Base-by-base conservation (phyloP, 768 basidiomycete genomes). In the Tremella yokohamensis region DNA sequence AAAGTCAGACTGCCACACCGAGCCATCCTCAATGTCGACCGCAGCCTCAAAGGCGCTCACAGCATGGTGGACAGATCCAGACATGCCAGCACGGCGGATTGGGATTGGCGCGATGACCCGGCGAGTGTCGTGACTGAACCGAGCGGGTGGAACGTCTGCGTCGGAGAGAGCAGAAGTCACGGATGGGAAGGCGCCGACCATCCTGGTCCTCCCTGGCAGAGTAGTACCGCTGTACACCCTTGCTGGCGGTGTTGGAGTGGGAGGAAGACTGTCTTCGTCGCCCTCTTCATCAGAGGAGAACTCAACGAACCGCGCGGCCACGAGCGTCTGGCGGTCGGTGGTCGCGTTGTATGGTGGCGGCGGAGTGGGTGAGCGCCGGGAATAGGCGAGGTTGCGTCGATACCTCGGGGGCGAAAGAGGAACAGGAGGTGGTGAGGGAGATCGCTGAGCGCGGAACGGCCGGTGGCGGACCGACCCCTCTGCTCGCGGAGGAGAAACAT, bases 341-440 rank as follows among this genome's bases (percentile, higher is more conserved):
- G 47, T 25, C 15, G 69, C 69, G 34, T 71, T 71, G 52, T 66
- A 71, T 13, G 69, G 69, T 8, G 69, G 69, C 16, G 69, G 69
- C 9, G 69, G 69, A 4, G 66, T 56, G 15, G 69, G 69, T n/a
- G 64, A 60, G 54, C 65, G 49, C n/a, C 52, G 39, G 3, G 48
- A 40, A 37, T 58, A 63, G 29, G 29, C 29, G 38, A 47, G 47
- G 26, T 61, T 38, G 11, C 29, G 26, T 6, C 22, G 26, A 20
- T 60, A 60, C 18, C 38, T 60, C n/a, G 58, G 58, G 18, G 51
- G 51, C n/a, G 42, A 45, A 45, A n/a, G 22, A 6, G 42, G n/a
- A 6, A n/a, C 22, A 6, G 42, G 7, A 4, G 29, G 29, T 34
- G 29, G 29, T 6, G 42, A 45, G 6, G 42, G 42, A 18, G n/a